Conservation (phyloP, 2,329 filamentous ascomycete species). For the Aspergillus fischeri region DNA sequence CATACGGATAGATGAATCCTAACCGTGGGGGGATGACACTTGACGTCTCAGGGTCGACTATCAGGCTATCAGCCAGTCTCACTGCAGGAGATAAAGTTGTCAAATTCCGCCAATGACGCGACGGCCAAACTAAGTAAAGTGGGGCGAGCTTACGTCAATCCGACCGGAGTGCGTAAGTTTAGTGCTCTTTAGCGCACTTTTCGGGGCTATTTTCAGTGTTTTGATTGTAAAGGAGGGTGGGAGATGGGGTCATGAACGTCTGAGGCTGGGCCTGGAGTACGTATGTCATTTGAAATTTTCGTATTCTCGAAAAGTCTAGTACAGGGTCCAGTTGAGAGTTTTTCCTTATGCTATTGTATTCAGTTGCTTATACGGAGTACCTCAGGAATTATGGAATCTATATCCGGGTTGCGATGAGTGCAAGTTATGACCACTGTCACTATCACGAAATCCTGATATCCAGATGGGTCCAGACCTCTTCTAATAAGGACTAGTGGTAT, state of each 20-base stretch:
- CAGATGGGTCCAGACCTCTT: not conserved
- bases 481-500: not conserved
- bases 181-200: not conserved
- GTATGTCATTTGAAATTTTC: not conserved
- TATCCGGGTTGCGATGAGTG: not conserved
- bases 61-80: not conserved
- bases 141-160: constrained; percentile 19
- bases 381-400: not conserved
- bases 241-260: not conserved
- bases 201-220: not conserved
- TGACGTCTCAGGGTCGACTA: not conserved
- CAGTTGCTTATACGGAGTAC: no score
- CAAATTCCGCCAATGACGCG: constrained; percentile 9
- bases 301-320: not conserved
- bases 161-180: constrained; percentile 4
- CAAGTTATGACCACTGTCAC: not conserved
- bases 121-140: constrained; percentile 1
- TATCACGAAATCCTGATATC: not conserved
- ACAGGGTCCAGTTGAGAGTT: not conserved
- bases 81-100: not conserved
- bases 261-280: not conserved
- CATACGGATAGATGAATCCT: no score
- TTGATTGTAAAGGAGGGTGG: not conserved
- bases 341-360: not conserved
- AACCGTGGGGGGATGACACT: not conserved